Evolutionary conservation across 139 green algal genomes (phyloP).

Genomic region (Haematococcus lacustris): DNA sequence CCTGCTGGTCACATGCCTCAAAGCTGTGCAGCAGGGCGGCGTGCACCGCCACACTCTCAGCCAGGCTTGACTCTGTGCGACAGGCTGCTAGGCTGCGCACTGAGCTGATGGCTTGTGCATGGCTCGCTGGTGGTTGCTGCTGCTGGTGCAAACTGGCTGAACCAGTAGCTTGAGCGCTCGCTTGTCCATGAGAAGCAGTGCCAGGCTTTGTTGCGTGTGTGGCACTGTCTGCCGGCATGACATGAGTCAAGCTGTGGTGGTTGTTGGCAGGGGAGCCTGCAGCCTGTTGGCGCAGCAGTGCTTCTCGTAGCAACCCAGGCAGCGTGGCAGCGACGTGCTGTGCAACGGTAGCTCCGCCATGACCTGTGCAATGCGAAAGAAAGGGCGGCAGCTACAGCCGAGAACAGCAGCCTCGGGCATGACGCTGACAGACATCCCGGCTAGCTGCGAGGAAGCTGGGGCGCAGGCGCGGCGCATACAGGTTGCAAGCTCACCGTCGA

Average conservation of each 20-base stretch:
- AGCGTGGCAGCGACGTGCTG: slow-evolving; percentile 9
- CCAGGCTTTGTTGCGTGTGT: neutral
- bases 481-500: too few relatives aligned
- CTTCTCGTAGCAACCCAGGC: neutral
- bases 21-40: neutral
- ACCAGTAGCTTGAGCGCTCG: neutral
- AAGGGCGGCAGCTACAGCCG: neutral
- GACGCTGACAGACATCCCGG: too few relatives aligned
- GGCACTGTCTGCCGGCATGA: neutral
- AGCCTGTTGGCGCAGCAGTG: neutral
- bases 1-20: neutral
- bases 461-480: too few relatives aligned
- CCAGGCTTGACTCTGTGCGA: neutral
- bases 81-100: too few relatives aligned
- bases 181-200: neutral
- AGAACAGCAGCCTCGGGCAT: neutral
- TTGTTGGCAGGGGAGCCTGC: neutral
- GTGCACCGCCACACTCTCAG: neutral
- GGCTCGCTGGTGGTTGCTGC: slow-evolving; percentile 3
- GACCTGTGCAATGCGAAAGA: slow-evolving; percentile 5
- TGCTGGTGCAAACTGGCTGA: neutral
- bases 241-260: neutral
- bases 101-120: neutral
- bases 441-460: too few relatives aligned
- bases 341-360: slow-evolving; percentile 24